phyloP scores from a whole-genome alignment of 148 eudicot genomes.

The Tetragonia tetragonoides region DNA sequence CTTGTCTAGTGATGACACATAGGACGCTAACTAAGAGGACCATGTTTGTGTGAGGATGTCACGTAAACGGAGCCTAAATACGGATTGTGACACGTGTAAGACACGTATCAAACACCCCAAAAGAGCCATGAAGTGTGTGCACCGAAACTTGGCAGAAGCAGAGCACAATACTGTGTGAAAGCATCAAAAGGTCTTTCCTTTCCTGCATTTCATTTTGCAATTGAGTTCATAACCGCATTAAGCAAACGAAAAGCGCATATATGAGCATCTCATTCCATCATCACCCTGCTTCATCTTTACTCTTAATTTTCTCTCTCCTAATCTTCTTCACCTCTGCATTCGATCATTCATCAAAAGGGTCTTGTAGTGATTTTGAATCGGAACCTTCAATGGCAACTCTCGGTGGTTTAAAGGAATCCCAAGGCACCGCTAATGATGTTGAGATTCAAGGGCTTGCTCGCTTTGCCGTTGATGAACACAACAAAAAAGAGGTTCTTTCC shows the following conservation, averaged over 20 bases:
- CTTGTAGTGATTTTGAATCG: conserved; percentile 31
- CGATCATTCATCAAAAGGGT: conserved; percentile 13
- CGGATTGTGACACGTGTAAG: conserved; percentile 1
- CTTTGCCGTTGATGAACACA: conserved; percentile 69
- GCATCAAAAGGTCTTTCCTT: background rate
- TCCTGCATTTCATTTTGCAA: background rate
- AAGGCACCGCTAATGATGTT: conserved; percentile 36
- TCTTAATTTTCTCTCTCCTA: conserved; percentile 13
- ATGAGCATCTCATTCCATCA: background rate
- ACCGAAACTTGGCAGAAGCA: background rate
- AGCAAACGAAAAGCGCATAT: background rate
- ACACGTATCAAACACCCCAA: background rate
- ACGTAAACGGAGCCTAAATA: no score
- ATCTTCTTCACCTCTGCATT: background rate
- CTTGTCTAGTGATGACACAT: no score
- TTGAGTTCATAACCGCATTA: conserved; percentile 1
- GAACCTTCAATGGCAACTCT: conserved; percentile 44
- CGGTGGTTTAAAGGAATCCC: conserved; percentile 46
- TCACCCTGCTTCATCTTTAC: background rate
- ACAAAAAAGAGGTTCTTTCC: conserved; percentile 52
- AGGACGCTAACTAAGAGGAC: no score
- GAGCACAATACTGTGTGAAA: background rate
- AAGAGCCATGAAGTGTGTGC: background rate
- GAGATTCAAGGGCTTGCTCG: conserved; percentile 56
- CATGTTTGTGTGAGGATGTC: no score